Evolutionary conservation across 805 yeast genomes (phyloP).

Genomic region (Yamadazyma sp.): DNA sequence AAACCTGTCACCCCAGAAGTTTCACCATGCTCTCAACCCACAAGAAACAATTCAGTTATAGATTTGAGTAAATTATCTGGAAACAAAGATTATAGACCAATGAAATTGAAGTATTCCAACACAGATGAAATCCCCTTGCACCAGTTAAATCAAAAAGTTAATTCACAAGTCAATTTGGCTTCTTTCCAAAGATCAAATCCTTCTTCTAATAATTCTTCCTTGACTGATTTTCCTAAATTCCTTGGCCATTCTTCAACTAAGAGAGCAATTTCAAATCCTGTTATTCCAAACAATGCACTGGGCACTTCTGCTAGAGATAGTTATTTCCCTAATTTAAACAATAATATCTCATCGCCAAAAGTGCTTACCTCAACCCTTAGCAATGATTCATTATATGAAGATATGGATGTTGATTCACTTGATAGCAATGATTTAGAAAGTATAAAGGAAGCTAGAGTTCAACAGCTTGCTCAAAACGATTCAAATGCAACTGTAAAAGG

Average conservation of each 20-base stretch:
- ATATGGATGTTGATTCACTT: slow-evolving; percentile 5
- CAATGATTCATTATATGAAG: slow-evolving; percentile 8
- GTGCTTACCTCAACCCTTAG: slow-evolving; percentile 5
- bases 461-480: background rate
- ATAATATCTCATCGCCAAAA: slow-evolving; percentile 4
- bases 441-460: slow-evolving; percentile 18
- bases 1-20: slow-evolving; percentile 40
- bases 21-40: slow-evolving; percentile 41
- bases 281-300: slow-evolving; percentile 10
- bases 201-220: slow-evolving; percentile 15
- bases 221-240: slow-evolving; percentile 17
- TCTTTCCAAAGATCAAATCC: slow-evolving; percentile 14
- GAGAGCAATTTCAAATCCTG: slow-evolving; percentile 23
- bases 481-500: slow-evolving; percentile 3
- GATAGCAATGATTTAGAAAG: slow-evolving; percentile 16
- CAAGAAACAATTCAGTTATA: slow-evolving; percentile 38
- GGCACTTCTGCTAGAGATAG: slow-evolving; percentile 14
- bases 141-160: slow-evolving; percentile 36
- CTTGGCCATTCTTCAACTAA: slow-evolving; percentile 2
- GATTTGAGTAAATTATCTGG: slow-evolving; percentile 34
- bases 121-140: slow-evolving; percentile 39
- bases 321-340: slow-evolving; percentile 26
- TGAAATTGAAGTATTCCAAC: slow-evolving; percentile 36
- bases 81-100: slow-evolving; percentile 36
- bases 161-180: slow-evolving; percentile 34